A percentile compares a stretch with the other conserved stretches of the same genome.
Conservation (phyloP, 1,284 basidiomycete species). For the Apiotrichum gamsii region DNA sequence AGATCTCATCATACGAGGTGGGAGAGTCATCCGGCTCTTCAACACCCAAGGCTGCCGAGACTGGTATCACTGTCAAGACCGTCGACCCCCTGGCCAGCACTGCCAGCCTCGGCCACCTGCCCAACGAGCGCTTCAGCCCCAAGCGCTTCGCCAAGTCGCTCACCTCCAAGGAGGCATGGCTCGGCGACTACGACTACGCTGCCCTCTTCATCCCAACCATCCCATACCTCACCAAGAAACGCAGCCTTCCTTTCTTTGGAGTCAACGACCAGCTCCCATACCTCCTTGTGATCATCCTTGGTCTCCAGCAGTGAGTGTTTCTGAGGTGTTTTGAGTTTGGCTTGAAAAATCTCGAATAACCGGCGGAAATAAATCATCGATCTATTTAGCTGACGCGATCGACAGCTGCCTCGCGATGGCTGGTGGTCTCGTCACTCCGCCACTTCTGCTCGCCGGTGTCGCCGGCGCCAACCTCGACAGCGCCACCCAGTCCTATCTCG, state of each 20-base stretch:
- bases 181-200: conserved; percentile 33
- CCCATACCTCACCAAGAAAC: conserved; percentile 19
- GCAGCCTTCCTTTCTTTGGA: conserved; percentile 29
- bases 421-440: conserved; percentile 29
- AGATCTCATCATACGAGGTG: no score
- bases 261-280: conserved; percentile 27
- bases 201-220: conserved; percentile 31
- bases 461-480: conserved; percentile 27
- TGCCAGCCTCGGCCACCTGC: conserved; percentile 10
- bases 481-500: conserved; percentile 24
- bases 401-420: conserved; percentile 36
- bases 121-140: conserved; percentile 5
- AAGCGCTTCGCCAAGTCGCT: conserved; percentile 14
- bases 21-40: no score
- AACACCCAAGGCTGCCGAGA: no score
- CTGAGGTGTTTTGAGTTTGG: no score
- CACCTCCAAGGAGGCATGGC: conserved; percentile 23
- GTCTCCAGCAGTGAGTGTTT: conserved; percentile 26
- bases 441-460: conserved; percentile 25
- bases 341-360: no score
- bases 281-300: conserved; percentile 29
- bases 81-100: neutral
- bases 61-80: neutral
- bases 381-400: conserved; percentile 12
- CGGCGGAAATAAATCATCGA: no score